These are phyloP conservation scores for Chrysanthemum seticuspe DNA, from an alignment of 129 eudicot genomes.

Conservation along the genomic window DNA sequence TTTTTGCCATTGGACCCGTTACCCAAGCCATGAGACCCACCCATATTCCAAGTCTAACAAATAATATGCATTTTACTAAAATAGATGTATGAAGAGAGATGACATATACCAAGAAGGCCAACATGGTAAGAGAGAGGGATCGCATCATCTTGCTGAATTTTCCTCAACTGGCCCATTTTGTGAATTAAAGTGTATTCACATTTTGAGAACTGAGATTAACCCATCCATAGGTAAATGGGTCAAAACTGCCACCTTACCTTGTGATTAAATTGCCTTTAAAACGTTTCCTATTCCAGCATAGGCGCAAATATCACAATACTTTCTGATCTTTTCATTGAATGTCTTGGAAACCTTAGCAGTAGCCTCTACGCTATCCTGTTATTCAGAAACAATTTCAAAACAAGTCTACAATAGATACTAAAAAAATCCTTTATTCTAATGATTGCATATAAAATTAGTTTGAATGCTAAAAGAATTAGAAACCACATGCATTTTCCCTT, in stretches of 20 bases:
- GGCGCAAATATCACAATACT: slow-evolving; percentile 45
- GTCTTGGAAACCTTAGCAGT: slow-evolving; percentile 94
- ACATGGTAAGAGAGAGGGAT: slow-evolving; percentile 75
- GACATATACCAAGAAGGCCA: slow-evolving; percentile 80
- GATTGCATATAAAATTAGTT: no score
- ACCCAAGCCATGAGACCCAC: no score
- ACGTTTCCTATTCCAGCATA: slow-evolving; percentile 10
- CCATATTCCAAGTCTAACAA: not conserved
- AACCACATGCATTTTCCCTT: no score
- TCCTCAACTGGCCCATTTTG: slow-evolving; percentile 52
- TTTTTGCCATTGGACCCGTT: no score
- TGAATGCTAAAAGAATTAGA: no score
- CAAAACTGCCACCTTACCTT: not conserved
- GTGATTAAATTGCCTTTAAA: not conserved
- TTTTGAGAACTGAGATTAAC: not conserved
- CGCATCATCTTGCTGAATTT: slow-evolving; percentile 45
- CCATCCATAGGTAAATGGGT: not conserved
- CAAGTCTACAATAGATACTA: not conserved
- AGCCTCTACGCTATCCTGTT: slow-evolving; percentile 93
- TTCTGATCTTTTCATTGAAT: slow-evolving; percentile 81
- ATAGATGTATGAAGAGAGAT: not conserved
- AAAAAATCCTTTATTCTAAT: not conserved
- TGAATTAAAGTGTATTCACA: slow-evolving; percentile 66
- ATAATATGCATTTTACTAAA: not conserved
- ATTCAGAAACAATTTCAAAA: slow-evolving; percentile 8